phyloP scores from a whole-genome alignment of 2,329 filamentous ascomycete species.

The Talaromyces sp. region DNA sequence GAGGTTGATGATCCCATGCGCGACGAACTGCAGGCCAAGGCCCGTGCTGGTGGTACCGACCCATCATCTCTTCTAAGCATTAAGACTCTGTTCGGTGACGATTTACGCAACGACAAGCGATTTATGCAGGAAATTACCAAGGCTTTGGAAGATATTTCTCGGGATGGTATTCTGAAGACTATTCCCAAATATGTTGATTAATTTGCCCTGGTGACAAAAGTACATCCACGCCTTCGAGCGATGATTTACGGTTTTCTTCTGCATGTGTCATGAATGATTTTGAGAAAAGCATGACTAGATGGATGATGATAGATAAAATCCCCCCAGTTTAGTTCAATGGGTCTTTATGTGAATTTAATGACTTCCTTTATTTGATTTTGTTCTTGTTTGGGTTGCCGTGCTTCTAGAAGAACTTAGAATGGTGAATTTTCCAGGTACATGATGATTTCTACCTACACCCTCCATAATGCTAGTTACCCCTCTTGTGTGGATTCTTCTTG shows the following conservation, averaged over 20 bases:
- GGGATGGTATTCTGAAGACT: conserved; percentile 54
- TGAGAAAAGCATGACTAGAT: not conserved
- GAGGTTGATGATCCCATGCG: conserved; percentile 53
- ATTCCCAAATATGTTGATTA: conserved; percentile 53
- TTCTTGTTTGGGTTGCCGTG: too few relatives aligned
- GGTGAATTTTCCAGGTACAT: too few relatives aligned
- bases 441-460: too few relatives aligned
- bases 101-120: conserved; percentile 52
- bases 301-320: not conserved
- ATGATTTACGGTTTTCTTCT: not conserved
- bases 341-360: too few relatives aligned
- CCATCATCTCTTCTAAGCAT: conserved; percentile 51
- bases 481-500: too few relatives aligned
- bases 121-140: conserved; percentile 52
- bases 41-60: conserved; percentile 47
- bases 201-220: conserved; percentile 5
- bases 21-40: conserved; percentile 52
- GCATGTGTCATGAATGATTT: not conserved
- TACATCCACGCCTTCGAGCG: not conserved
- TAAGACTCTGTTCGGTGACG: conserved; percentile 55
- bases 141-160: conserved; percentile 52
- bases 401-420: too few relatives aligned
- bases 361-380: too few relatives aligned
- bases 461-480: too few relatives aligned
- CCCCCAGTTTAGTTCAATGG: too few relatives aligned